Percentiles rank a stretch among this genome's conserved stretches.
phyloP scores from a whole-genome alignment of 2,329 filamentous ascomycete genomes.

The Fusarium proliferatum region DNA sequence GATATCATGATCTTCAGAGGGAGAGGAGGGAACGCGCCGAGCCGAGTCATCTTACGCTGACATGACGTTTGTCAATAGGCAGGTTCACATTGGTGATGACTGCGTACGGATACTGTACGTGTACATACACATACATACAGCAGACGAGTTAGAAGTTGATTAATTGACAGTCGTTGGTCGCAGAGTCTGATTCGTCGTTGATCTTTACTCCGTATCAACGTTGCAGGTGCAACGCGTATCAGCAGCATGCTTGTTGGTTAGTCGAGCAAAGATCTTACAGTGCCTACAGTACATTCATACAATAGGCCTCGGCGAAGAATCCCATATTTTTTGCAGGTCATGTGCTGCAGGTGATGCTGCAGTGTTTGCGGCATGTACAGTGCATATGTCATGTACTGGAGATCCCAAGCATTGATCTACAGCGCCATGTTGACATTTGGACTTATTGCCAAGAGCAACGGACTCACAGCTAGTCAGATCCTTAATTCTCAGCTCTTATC shows the following conservation, averaged over 20 bases:
- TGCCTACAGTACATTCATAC: background rate
- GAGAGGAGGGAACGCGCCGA: slow-evolving; percentile 29
- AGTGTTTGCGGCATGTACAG: background rate
- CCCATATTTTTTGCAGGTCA: slow-evolving; percentile 1
- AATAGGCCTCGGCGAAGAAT: background rate
- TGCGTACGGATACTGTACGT: background rate
- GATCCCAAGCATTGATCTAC: slow-evolving; percentile 29
- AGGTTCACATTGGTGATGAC: slow-evolving; percentile 1
- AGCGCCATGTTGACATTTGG: slow-evolving; percentile 10
- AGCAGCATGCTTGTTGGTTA: background rate
- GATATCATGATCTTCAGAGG: slow-evolving; percentile 15
- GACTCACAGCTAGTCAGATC: background rate
- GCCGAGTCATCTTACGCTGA: slow-evolving; percentile 21
- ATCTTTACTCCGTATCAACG: background rate
- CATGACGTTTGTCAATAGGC: background rate
- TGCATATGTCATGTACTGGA: slow-evolving; percentile 14
- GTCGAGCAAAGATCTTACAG: background rate
- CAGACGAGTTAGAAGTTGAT: slow-evolving; percentile 14
- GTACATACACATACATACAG: background rate
- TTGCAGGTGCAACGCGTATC: slow-evolving; percentile 3
- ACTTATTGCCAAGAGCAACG: slow-evolving; percentile 26
- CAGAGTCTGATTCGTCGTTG: slow-evolving; percentile 4
- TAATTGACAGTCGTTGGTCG: background rate
- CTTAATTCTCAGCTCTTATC: background rate
- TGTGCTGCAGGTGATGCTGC: slow-evolving; percentile 26